Evolutionary conservation across 371 early-diverging fungal species (phyloP).

Genomic region (Coemansia linderi): DNA sequence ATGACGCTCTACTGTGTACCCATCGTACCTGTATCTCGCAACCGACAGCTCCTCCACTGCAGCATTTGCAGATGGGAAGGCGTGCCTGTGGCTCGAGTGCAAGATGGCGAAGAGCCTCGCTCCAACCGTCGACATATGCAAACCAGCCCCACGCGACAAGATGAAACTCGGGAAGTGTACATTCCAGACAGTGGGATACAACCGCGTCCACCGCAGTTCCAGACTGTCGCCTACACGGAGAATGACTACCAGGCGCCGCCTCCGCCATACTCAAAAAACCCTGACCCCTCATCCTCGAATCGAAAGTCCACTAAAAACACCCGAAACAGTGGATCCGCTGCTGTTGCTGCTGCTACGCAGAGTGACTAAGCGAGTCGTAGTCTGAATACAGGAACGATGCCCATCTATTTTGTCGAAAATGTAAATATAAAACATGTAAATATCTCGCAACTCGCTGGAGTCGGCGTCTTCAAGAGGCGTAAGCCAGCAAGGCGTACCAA

Average conservation of each 20-base stretch:
- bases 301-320: constrained; percentile 1
- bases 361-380: not conserved
- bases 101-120: constrained; percentile 9
- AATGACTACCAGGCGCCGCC: constrained; percentile 42
- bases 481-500: too few relatives aligned
- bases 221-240: constrained; percentile 29
- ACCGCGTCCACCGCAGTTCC: constrained; percentile 24
- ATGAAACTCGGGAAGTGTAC: constrained; percentile 16
- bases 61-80: constrained; percentile 48
- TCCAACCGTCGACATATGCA: constrained; percentile 11
- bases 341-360: not conserved
- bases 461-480: too few relatives aligned
- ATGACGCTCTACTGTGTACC: constrained; percentile 43
- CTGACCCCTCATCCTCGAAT: not conserved
- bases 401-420: not conserved
- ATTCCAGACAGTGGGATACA: constrained; percentile 12
- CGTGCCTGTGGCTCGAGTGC: constrained; percentile 12
- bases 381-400: not conserved
- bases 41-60: constrained; percentile 33
- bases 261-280: constrained; percentile 28
- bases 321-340: not conserved
- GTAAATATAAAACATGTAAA: not conserved
- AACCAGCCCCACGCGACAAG: not conserved
- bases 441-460: too few relatives aligned
- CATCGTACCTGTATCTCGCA: constrained; percentile 34